Evolutionary conservation across 2,329 filamentous ascomycete genomes (phyloP).

Genomic region (Fusarium nisikadoi): DNA sequence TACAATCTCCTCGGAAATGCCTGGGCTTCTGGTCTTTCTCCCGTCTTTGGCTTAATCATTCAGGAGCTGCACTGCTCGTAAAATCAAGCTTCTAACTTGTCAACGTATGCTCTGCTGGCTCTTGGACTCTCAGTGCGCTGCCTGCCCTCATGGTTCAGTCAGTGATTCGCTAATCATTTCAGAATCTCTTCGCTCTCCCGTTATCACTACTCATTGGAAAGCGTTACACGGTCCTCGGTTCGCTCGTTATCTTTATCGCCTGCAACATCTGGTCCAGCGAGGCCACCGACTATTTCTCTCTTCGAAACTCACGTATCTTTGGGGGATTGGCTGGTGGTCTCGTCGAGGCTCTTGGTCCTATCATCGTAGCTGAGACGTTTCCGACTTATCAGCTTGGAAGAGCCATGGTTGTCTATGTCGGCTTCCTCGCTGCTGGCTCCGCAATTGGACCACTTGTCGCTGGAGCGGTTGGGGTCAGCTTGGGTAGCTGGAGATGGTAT

Average conservation of each 20-base stretch:
- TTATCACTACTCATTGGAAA: background rate
- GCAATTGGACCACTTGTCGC: background rate
- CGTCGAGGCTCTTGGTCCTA: conserved; percentile 10
- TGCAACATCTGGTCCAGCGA: conserved; percentile 9
- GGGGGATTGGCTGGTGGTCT: conserved; percentile 9
- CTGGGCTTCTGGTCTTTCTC: conserved; percentile 10
- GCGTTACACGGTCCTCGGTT: background rate
- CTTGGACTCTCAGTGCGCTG: conserved; percentile 5
- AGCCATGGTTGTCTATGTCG: conserved; percentile 11
- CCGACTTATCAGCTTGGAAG: background rate
- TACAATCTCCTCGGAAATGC: conserved; percentile 9
- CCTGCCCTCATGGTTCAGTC: no score
- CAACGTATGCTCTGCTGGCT: background rate
- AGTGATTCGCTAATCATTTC: background rate
- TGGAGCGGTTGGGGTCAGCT: background rate
- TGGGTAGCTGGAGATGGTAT: conserved; percentile 13
- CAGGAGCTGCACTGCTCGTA: conserved; percentile 6
- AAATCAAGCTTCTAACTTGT: background rate
- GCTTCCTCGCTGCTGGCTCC: conserved; percentile 2
- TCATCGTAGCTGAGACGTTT: conserved; percentile 11
- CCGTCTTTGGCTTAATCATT: conserved; percentile 3
- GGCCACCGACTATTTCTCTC: background rate
- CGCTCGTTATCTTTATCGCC: background rate
- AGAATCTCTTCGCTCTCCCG: conserved; percentile 9
- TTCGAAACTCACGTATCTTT: background rate